Conservation (phyloP, 306 rosid genomes). For the barrel medic (Medicago truncatula) region MtrunA17r5.0-ANR NC_053042.1:32533501-32534000, state of each 20-base stretch:
- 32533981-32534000: conserved; percentile 82
- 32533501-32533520: too few relatives aligned
- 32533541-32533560: too few relatives aligned
- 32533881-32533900: conserved; percentile 72
- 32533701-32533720: conserved; percentile 70
- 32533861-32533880: conserved; percentile 69
- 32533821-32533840: conserved; percentile 70
- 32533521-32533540: too few relatives aligned
- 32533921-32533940: conserved; percentile 60
- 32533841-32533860: conserved; percentile 70
- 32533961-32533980: conserved; percentile 65
- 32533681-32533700: conserved; percentile 58
- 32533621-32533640: conserved; percentile 82
- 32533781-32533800: conserved; percentile 81
- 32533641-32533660: conserved; percentile 64
- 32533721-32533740: conserved; percentile 76
- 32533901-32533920: conserved; percentile 70
- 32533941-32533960: conserved; percentile 75
- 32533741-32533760: conserved; percentile 52
- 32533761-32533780: conserved; percentile 73
- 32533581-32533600: not conserved
- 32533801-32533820: conserved; percentile 66
- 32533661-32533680: conserved; percentile 73
- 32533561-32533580: too few relatives aligned
- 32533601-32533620: conserved; percentile 75